Conservation (phyloP, 176 grass and related monocot genomes). For the Bonia amplexicaulis region DNA sequence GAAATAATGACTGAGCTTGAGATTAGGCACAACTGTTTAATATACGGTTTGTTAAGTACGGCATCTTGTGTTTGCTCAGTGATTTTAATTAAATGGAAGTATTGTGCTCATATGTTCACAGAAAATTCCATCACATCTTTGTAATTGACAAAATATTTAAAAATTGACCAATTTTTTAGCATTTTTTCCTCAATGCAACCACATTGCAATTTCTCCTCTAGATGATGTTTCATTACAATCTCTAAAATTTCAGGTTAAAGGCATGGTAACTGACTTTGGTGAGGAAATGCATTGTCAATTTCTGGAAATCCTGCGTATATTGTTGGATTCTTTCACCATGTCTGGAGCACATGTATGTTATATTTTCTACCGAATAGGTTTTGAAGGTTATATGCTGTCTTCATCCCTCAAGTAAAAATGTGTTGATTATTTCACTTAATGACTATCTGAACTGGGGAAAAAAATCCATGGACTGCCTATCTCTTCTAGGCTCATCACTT, state of each 20-base stretch:
- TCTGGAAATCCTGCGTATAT: conserved; percentile 97
- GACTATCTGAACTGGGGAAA: conserved; percentile 9
- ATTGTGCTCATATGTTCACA: background rate
- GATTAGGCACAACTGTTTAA: background rate
- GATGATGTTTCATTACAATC: conserved; percentile 13
- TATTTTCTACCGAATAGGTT: background rate
- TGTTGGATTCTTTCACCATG: conserved; percentile 83
- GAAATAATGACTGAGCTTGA: background rate
- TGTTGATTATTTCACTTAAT: conserved; percentile 1
- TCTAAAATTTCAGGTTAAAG: conserved; percentile 71
- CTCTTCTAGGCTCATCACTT: conserved; percentile 5
- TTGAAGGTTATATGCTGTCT: background rate
- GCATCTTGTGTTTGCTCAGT: background rate
- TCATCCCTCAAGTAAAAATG: background rate
- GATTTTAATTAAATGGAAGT: background rate
- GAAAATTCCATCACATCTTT: background rate
- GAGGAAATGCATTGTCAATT: conserved; percentile 99
- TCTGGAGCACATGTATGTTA: conserved; percentile 63
- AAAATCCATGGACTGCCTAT: background rate
- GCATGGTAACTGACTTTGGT: conserved; percentile 89
- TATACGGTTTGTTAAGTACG: background rate
- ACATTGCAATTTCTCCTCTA: background rate
- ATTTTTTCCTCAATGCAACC: background rate
- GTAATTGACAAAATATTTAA: background rate
- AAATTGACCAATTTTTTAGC: background rate